Conservation (phyloP, 75 land plant genomes). For the Picea sitchensis region DNA sequence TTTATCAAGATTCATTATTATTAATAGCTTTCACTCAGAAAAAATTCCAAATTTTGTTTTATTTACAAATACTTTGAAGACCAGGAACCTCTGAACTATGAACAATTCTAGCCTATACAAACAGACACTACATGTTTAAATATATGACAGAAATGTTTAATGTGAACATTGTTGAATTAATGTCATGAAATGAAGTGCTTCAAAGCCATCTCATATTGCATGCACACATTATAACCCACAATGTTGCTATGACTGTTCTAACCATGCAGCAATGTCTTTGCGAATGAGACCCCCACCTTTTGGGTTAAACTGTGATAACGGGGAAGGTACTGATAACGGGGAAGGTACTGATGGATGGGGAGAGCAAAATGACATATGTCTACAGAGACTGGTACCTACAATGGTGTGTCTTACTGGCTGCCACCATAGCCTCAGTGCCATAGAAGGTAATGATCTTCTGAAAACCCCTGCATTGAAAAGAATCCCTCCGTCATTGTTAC, state of each 20-base stretch:
- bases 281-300: constrained; percentile 16
- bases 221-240: no score
- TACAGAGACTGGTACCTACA: neutral
- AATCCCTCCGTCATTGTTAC: constrained; percentile 7
- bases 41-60: no score
- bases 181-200: no score
- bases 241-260: neutral
- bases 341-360: neutral
- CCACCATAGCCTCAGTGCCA: constrained; percentile 26
- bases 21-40: no score
- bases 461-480: constrained; percentile 11
- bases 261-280: constrained; percentile 22
- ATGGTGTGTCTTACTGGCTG: constrained; percentile 20
- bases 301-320: constrained; percentile 4
- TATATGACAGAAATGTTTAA: no score
- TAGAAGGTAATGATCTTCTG: constrained; percentile 13
- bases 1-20: no score
- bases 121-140: no score
- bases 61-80: no score
- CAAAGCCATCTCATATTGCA: no score
- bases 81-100: no score
- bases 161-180: no score
- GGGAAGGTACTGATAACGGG: neutral
- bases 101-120: no score
- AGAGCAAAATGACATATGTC: neutral